Conservation (phyloP, 768 basidiomycete genomes). For the Leccinum subgranulosum region DNA sequence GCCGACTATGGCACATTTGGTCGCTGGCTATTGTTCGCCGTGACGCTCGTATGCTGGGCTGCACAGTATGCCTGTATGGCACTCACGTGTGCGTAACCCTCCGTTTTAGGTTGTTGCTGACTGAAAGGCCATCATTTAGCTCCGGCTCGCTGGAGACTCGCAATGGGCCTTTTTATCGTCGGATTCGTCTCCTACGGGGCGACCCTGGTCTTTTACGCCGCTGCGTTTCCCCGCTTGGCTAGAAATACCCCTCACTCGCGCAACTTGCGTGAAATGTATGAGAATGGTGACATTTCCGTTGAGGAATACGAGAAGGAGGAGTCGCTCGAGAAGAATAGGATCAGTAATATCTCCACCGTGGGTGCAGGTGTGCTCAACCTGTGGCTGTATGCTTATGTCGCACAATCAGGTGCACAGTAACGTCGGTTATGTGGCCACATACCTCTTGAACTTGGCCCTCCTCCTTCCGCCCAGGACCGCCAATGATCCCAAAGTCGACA, state of each 20-base stretch:
- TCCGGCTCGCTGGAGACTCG: slow-evolving; percentile 67
- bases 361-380: slow-evolving; percentile 8
- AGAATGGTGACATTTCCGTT: slow-evolving; percentile 52
- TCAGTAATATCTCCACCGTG: slow-evolving; percentile 83
- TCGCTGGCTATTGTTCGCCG: slow-evolving; percentile 68
- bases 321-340: slow-evolving; percentile 78
- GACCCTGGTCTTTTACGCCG: slow-evolving; percentile 78
- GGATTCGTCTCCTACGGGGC: slow-evolving; percentile 79
- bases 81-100: slow-evolving; percentile 55
- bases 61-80: slow-evolving; percentile 77
- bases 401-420: slow-evolving; percentile 64
- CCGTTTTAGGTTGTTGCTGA: background rate
- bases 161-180: slow-evolving; percentile 77
- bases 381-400: background rate
- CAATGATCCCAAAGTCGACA: slow-evolving; percentile 62
- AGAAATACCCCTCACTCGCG: slow-evolving; percentile 69
- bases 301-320: slow-evolving; percentile 74
- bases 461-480: slow-evolving; percentile 49
- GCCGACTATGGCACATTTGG: slow-evolving; percentile 50
- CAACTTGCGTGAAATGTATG: slow-evolving; percentile 50
- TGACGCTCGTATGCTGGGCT: slow-evolving; percentile 77
- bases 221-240: slow-evolving; percentile 76
- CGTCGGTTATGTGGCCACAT: slow-evolving; percentile 65
- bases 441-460: slow-evolving; percentile 66
- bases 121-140: slow-evolving; percentile 32